Conservation (phyloP, 176 grass and related monocot species). For the Hsuehochloa calcarea region DNA sequence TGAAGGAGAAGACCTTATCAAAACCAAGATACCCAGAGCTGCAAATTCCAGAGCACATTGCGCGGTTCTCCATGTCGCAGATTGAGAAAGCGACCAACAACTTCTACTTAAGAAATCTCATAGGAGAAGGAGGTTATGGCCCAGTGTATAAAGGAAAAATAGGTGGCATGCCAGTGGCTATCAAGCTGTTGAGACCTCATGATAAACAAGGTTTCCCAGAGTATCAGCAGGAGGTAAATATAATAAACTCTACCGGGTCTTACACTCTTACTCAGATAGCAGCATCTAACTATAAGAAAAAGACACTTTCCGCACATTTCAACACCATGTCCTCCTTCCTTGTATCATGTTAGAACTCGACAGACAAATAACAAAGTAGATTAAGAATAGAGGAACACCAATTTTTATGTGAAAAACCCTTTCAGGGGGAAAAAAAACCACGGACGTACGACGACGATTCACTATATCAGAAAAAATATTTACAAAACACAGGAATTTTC, state of each 20-base stretch:
- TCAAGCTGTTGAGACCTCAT: conserved; percentile 51
- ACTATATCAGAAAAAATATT: too few species aligned
- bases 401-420: too few species aligned
- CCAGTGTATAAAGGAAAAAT: conserved; percentile 52
- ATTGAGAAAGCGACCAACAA: conserved; percentile 37
- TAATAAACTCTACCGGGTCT: neutral
- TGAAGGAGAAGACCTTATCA: conserved; percentile 14
- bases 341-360: too few species aligned
- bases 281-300: neutral
- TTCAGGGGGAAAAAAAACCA: too few species aligned
- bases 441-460: too few species aligned
- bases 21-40: conserved; percentile 29
- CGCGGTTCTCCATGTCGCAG: conserved; percentile 2
- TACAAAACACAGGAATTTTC: too few species aligned
- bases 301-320: neutral
- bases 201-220: conserved; percentile 45
- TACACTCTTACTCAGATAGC: conserved; percentile 17
- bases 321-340: neutral
- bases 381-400: too few species aligned
- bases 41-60: conserved; percentile 29
- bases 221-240: conserved; percentile 57
- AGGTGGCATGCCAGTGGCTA: conserved; percentile 33
- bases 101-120: conserved; percentile 40
- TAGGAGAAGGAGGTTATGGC: conserved; percentile 58
- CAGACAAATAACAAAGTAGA: too few species aligned